A percentile compares a stretch with the other conserved stretches of the same genome.
These are phyloP conservation scores for Termitomyces eurrhizus DNA, from an alignment of 768 basidiomycete genomes.

Conservation along the genomic window DNA sequence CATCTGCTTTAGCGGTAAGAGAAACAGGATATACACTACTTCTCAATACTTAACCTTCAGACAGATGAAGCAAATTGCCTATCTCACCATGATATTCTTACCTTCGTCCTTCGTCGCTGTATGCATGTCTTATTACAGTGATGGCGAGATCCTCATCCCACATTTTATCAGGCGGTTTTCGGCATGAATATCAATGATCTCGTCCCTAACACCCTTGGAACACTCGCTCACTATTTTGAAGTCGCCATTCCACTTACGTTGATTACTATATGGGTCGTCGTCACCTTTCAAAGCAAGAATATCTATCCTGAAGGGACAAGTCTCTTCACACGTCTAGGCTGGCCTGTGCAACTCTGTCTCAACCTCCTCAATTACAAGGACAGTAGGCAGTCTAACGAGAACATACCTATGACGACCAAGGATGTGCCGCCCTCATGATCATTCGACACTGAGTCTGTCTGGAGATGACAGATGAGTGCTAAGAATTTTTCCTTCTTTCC, in stretches of 20 bases:
- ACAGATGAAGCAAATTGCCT: conserved; percentile 56
- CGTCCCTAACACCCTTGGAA: conserved; percentile 29
- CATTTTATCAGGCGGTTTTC: conserved; percentile 41
- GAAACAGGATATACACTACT: neutral
- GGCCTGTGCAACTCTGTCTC: conserved; percentile 29
- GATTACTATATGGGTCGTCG: conserved; percentile 49
- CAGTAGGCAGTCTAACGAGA: neutral
- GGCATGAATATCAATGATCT: conserved; percentile 57
- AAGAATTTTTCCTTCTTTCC: neutral
- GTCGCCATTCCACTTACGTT: conserved; percentile 44
- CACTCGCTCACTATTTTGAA: conserved; percentile 37
- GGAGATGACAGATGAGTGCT: neutral
- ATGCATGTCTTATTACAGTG: conserved; percentile 10
- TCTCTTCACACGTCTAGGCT: conserved; percentile 30
- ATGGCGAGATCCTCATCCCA: neutral
- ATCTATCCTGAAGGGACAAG: conserved; percentile 25
- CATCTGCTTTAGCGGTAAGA: conserved; percentile 19
- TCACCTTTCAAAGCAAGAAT: conserved; percentile 48
- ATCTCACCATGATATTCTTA: conserved; percentile 59
- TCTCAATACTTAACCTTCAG: neutral
- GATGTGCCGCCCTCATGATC: neutral
- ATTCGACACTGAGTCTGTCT: too few relatives aligned
- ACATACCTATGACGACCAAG: conserved; percentile 8
- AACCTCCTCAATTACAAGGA: conserved; percentile 3
- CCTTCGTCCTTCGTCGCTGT: conserved; percentile 53